These are phyloP conservation scores for Vigna trinervia DNA, from an alignment of 306 rosid species.

Conservation along the genomic window DNA sequence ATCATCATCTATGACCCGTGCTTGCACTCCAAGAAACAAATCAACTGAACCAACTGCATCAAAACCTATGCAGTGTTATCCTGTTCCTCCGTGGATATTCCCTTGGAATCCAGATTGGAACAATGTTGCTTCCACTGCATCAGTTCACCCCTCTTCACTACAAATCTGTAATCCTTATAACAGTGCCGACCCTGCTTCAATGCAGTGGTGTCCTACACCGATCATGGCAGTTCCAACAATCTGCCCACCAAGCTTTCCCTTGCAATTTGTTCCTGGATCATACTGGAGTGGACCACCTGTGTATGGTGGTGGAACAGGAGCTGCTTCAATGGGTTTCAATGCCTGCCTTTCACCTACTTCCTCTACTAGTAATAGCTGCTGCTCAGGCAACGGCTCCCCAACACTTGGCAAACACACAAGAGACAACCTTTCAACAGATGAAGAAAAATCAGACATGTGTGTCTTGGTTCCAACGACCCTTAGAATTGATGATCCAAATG, in stretches of 20 bases:
- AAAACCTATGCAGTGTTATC: constrained; percentile 46
- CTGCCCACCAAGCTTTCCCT: constrained; percentile 53
- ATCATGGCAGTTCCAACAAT: constrained; percentile 56
- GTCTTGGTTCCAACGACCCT: constrained; percentile 55
- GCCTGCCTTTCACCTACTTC: constrained; percentile 58
- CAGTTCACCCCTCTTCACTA: constrained; percentile 40
- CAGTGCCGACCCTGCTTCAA: constrained; percentile 33
- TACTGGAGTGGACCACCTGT: constrained; percentile 55
- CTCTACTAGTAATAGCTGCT: constrained; percentile 50
- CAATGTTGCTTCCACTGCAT: constrained; percentile 42
- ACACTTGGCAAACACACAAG: constrained; percentile 65
- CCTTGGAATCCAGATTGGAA: constrained; percentile 58
- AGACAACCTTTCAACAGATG: constrained; percentile 45
- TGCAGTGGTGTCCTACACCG: constrained; percentile 56
- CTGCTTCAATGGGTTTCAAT: constrained; percentile 51
- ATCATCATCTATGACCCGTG: constrained; percentile 54
- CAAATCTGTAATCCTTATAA: constrained; percentile 24
- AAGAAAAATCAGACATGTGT: constrained; percentile 49
- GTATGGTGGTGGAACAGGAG: constrained; percentile 50
- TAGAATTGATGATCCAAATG: constrained; percentile 50
- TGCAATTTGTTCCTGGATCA: constrained; percentile 59
- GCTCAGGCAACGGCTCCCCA: constrained; percentile 50
- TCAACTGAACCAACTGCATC: constrained; percentile 40
- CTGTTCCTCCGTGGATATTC: constrained; percentile 58
- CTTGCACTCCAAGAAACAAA: constrained; percentile 48